Percentiles rank a stretch among this genome's conserved stretches.
These are phyloP conservation scores for Fraxinus americana DNA, from an alignment of 257 asterid species.

Conservation along the genomic window DNA sequence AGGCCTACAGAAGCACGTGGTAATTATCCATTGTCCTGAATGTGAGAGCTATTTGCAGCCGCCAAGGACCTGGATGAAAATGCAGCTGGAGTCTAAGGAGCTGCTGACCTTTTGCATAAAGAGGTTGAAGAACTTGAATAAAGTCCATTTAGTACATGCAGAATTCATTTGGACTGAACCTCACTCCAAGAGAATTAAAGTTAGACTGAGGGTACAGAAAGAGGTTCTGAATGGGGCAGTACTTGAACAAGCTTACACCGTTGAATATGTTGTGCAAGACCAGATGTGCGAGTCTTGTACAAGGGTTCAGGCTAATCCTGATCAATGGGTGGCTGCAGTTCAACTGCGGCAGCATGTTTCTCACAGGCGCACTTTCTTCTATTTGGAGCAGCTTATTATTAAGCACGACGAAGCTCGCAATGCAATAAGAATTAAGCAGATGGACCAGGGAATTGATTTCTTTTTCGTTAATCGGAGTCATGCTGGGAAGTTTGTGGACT, in stretches of 20 bases:
- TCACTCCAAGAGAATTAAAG: constrained; percentile 4
- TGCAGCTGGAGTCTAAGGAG: constrained; percentile 1
- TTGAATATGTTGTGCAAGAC: constrained; percentile 30
- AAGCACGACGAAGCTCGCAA: constrained; percentile 26
- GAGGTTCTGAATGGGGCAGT: constrained; percentile 27
- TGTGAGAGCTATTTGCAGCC: not conserved
- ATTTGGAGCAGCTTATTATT: constrained; percentile 29
- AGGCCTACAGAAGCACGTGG: constrained; percentile 5
- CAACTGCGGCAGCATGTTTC: constrained; percentile 29
- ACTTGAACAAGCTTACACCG: constrained; percentile 20
- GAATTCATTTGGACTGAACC: constrained; percentile 8
- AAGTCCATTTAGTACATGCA: not conserved
- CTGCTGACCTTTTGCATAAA: not conserved
- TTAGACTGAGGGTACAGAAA: constrained; percentile 19
- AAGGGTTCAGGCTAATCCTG: constrained; percentile 26
- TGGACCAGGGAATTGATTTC: constrained; percentile 33
- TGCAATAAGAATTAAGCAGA: constrained; percentile 24
- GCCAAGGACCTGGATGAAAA: not conserved
- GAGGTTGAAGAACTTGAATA: constrained; percentile 1
- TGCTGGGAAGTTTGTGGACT: constrained; percentile 29
- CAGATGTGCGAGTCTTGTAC: constrained; percentile 33
- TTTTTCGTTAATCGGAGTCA: constrained; percentile 29
- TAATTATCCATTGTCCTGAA: not conserved
- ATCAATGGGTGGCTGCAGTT: constrained; percentile 35
- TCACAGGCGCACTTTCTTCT: constrained; percentile 30